phyloP scores from a whole-genome alignment of 495 filamentous ascomycete genomes.

The Penicillium maclennaniae region DNA sequence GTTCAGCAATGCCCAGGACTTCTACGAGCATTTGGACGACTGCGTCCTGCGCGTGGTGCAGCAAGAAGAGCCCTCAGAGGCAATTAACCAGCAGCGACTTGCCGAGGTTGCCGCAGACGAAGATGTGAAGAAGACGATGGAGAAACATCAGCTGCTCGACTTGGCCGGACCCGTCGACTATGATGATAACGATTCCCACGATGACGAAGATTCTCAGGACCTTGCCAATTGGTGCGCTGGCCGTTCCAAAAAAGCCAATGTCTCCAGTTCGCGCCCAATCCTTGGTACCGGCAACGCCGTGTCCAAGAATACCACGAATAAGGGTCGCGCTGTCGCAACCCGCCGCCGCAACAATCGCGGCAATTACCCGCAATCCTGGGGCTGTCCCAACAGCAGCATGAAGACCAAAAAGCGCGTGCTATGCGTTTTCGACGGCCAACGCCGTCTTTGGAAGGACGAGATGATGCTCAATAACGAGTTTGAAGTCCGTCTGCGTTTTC shows the following conservation, averaged over 20 bases:
- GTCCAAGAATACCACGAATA: constrained; percentile 37
- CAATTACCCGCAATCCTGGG: constrained; percentile 90
- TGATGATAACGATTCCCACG: constrained; percentile 55
- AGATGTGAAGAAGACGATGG: constrained; percentile 77
- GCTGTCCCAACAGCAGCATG: constrained; percentile 84
- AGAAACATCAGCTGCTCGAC: constrained; percentile 69
- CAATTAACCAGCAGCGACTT: constrained; percentile 85
- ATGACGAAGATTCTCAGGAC: constrained; percentile 63
- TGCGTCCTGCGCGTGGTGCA: constrained; percentile 97
- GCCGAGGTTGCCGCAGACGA: constrained; percentile 79
- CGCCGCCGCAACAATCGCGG: constrained; percentile 82
- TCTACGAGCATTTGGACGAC: constrained; percentile 99
- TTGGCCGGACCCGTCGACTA: constrained; percentile 47
- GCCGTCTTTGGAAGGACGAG: constrained; percentile 93
- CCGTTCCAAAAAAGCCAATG: constrained; percentile 38
- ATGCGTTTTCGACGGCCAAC: constrained; percentile 84
- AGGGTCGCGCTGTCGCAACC: constrained; percentile 41
- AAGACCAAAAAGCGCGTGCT: constrained; percentile 96
- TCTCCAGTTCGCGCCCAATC: constrained; percentile 39
- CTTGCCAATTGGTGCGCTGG: constrained; percentile 40
- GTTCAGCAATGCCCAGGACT: constrained; percentile 93
- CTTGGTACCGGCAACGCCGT: constrained; percentile 50
- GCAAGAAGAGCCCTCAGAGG: constrained; percentile 92
- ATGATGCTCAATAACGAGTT: constrained; percentile 97
- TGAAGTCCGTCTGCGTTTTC: constrained; percentile 81